phyloP scores from a whole-genome alignment of 495 filamentous ascomycete species.

The Xylaria palmicola region DNA sequence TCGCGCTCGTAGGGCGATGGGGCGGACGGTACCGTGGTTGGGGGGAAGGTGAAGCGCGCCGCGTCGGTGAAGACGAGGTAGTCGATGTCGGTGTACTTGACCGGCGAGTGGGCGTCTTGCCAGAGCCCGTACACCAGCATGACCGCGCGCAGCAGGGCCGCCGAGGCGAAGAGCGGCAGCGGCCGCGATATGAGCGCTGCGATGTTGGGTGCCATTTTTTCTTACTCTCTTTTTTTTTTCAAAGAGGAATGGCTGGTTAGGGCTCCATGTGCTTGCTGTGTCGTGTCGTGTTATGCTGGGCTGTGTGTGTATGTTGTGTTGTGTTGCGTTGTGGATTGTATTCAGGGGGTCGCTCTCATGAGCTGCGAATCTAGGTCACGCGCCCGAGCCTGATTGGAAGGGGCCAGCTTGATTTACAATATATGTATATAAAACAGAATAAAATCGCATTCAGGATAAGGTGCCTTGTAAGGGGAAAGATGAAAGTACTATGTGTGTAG shows the following conservation, averaged over 20 bases:
- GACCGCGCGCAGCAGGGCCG: conserved; percentile 63
- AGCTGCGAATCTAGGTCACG: background rate
- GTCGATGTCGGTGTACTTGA: conserved; percentile 99
- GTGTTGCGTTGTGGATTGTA: background rate
- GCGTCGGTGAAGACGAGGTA: conserved; percentile 99
- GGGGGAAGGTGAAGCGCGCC: conserved; percentile 62
- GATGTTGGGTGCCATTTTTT: conserved; percentile 15
- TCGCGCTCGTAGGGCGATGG: conserved; percentile 79
- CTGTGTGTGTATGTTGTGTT: no score
- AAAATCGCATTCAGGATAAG: background rate
- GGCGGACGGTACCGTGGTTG: conserved; percentile 42
- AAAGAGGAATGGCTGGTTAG: background rate
- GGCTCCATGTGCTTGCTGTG: conserved; percentile 4
- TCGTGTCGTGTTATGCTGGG: background rate
- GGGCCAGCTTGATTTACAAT: background rate
- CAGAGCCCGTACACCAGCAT: conserved; percentile 84
- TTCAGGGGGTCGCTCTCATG: background rate
- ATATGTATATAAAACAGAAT: background rate
- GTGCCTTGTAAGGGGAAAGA: background rate
- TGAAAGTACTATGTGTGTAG: background rate
- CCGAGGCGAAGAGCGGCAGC: conserved; percentile 61
- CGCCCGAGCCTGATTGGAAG: background rate
- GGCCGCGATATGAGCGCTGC: conserved; percentile 39
- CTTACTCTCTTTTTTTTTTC: no score
- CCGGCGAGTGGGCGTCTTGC: conserved; percentile 84